phyloP scores from a whole-genome alignment of 2,329 filamentous ascomycete genomes.

The Cercospora canescens region DNA sequence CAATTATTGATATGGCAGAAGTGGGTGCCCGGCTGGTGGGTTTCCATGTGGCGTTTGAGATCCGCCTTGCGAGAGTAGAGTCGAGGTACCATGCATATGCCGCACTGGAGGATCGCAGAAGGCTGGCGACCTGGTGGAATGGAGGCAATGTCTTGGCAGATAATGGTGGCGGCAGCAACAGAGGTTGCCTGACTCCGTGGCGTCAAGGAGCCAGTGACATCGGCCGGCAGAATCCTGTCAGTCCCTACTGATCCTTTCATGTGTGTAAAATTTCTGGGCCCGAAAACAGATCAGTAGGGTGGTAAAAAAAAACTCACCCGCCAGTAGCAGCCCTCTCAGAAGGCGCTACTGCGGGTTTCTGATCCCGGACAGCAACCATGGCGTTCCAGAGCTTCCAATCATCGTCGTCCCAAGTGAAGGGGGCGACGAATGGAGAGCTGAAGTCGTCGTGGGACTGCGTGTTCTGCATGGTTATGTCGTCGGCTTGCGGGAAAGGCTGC shows the following conservation, averaged over 20 bases:
- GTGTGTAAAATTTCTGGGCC: no score
- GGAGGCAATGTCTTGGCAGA: slow-evolving; percentile 6
- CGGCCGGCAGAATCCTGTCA: no score
- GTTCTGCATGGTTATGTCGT: background rate
- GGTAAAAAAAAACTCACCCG: background rate
- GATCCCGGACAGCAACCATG: background rate
- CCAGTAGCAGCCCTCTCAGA: background rate
- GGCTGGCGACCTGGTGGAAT: slow-evolving; percentile 9
- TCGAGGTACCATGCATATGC: slow-evolving; percentile 19
- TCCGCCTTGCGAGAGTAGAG: slow-evolving; percentile 27
- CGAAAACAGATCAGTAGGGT: no score
- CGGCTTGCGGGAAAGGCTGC: background rate
- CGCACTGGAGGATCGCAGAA: slow-evolving; percentile 17
- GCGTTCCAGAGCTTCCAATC: background rate
- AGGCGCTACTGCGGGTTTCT: background rate
- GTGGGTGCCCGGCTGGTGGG: slow-evolving; percentile 12
- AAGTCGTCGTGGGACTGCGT: background rate
- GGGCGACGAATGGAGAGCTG: background rate
- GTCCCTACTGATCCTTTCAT: no score
- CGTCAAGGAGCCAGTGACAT: no score
- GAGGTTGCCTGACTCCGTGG: no score
- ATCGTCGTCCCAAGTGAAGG: background rate
- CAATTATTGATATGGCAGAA: slow-evolving; percentile 19
- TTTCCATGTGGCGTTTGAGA: slow-evolving; percentile 27
- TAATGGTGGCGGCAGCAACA: background rate